Base-by-base conservation (phyloP, 106 monocot genomes). In the Acanthochlamys bracteata region DNA sequence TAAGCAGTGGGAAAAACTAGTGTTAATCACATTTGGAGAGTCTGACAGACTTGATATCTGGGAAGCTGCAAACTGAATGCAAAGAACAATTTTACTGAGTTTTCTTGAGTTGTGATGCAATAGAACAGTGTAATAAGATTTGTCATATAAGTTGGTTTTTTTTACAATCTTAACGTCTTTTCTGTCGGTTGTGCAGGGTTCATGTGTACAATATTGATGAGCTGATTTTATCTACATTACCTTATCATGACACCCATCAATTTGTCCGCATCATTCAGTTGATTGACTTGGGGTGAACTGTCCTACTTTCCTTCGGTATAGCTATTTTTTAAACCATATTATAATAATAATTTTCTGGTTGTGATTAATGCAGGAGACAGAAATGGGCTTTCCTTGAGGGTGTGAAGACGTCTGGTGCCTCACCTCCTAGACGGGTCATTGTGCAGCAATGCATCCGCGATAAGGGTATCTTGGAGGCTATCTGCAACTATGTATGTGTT, bases 371-470 rank as follows among this genome's bases (percentile, higher is more conserved):
- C 61, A 94, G 88, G 26, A 88, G 83, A 71, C 82, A 65, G 16
- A 85, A 83, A 56, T 96, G 96, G 96, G 67, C 69, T 22, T 96
- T 96, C 79, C 77, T 96, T 22, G 96, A 85, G 67, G 88, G 82
- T 10, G 75, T 84, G 7, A 91, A 96, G 70, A 26, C 75, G 19
- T 84, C 87, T 6, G 96, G 96, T 14, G 96, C 96, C 0, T 76
- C 88, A 16, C 88, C 85, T 57, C 87, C 96, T 0, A 84, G 90
- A 61, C 80, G 81, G 42, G 73, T 90, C 33, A 75, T 96, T 4
- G 88, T 85, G 71, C 87, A 96, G 53, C 96, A 96, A 69, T 91
- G 96, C 64, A 64, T 88, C 46, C 84, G 83, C 49, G 96, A 96
- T 73, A 96, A 91, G 70, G 88, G 80, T 20, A 49, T 96, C 25